Conservation (phyloP, 805 yeast species). For the Candida montana region DNA sequence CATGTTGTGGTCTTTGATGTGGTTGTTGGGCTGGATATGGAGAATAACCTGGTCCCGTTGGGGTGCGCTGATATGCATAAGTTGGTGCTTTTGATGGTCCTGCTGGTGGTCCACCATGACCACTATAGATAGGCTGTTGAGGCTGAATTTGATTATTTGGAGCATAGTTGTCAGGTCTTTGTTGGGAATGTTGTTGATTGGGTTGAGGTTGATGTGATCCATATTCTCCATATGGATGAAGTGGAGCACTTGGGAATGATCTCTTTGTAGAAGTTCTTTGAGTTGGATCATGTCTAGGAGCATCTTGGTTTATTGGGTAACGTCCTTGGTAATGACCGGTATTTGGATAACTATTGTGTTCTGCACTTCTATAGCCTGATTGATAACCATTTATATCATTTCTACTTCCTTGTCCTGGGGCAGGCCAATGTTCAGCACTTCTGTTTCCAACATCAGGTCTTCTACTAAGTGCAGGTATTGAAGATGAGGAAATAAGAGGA, state of each 20-base stretch:
- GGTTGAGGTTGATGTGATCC: not conserved
- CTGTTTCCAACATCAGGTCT: not conserved
- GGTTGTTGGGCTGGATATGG: too few species aligned
- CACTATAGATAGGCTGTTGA: too few species aligned
- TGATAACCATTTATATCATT: not conserved
- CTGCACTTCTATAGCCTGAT: not conserved
- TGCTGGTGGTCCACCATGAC: too few species aligned
- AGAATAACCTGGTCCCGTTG: too few species aligned
- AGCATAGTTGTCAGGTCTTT: too few species aligned
- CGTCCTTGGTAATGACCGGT: too few species aligned
- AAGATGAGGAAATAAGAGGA: not conserved
- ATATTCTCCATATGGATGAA: not conserved
- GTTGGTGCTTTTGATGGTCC: too few species aligned
- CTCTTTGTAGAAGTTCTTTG: not conserved
- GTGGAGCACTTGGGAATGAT: not conserved
- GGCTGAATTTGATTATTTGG: constrained; percentile 3
- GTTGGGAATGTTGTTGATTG: not conserved
- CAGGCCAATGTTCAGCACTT: not conserved
- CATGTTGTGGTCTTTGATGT: not conserved
- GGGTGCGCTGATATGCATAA: too few species aligned
- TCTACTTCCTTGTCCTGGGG: not conserved
- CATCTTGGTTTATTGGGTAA: too few species aligned
- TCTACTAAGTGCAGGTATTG: not conserved
- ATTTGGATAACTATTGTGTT: not conserved
- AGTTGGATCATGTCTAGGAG: not conserved